A percentile compares a stretch with the other conserved stretches of the same genome.
Evolutionary conservation across 1,284 basidiomycete species (phyloP).

Genomic region (Ceratobasidium sp.): DNA sequence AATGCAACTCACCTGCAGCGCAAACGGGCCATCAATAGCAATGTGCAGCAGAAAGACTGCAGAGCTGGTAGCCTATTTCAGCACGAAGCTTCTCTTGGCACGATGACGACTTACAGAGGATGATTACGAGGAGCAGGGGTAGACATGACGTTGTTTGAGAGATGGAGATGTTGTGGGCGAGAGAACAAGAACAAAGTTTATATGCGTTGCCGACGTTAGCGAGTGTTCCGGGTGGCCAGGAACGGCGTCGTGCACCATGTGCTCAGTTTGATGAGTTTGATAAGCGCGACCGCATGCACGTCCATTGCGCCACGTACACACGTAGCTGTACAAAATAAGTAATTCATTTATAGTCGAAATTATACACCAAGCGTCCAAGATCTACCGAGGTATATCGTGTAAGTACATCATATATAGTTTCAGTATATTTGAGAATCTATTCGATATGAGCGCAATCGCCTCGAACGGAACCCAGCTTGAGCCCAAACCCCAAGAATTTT

Average conservation of each 20-base stretch:
- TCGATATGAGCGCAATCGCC: slow-evolving; percentile 5
- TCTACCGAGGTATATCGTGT: slow-evolving; percentile 3
- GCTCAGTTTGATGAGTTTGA: slow-evolving; percentile 2
- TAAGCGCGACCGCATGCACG: slow-evolving; percentile 9
- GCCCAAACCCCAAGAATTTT: background rate
- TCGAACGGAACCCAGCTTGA: slow-evolving; percentile 3
- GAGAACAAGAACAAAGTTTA: slow-evolving; percentile 29
- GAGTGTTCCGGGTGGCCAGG: slow-evolving; percentile 14
- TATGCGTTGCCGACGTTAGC: slow-evolving; percentile 26
- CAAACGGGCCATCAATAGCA: slow-evolving; percentile 73
- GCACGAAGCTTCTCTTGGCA: background rate
- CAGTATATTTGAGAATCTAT: slow-evolving; percentile 11
- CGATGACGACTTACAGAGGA: slow-evolving; percentile 18
- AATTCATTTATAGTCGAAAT: slow-evolving; percentile 6
- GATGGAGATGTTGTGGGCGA: background rate
- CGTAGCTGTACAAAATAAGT: background rate
- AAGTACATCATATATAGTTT: slow-evolving; percentile 21
- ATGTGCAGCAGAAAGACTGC: slow-evolving; percentile 77
- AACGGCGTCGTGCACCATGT: slow-evolving; percentile 32
- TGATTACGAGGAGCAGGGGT: slow-evolving; percentile 14
- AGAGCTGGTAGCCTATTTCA: slow-evolving; percentile 54
- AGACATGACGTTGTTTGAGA: slow-evolving; percentile 24
- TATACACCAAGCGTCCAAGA: slow-evolving; percentile 1
- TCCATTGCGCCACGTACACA: background rate
- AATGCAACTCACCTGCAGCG: slow-evolving; percentile 27